These are phyloP conservation scores for Thalassiosira oceanica DNA, from an alignment of 352 stramenopile genomes.

Conservation along the genomic window DNA sequence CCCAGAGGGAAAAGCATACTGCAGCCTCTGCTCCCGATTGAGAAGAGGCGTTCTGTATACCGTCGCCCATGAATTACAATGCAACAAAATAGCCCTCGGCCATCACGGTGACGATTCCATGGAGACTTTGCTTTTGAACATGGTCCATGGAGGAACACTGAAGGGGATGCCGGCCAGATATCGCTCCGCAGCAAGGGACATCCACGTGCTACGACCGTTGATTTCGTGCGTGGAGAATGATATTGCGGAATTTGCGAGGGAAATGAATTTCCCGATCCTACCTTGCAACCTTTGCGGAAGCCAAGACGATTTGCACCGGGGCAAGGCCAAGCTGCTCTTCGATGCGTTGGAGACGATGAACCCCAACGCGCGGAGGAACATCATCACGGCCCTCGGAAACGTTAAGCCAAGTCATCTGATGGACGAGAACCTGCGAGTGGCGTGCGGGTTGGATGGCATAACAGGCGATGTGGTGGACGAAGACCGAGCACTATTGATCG, in stretches of 20 bases:
- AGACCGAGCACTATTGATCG: slow-evolving; percentile 7
- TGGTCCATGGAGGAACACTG: slow-evolving; percentile 88
- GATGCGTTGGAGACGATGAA: slow-evolving; percentile 33
- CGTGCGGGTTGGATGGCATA: slow-evolving; percentile 46
- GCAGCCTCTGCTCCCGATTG: slow-evolving; percentile 87
- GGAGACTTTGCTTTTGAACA: slow-evolving; percentile 90
- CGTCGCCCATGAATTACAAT: slow-evolving; percentile 81
- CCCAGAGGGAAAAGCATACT: slow-evolving; percentile 84
- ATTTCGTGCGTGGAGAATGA: slow-evolving; percentile 87
- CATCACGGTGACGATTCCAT: slow-evolving; percentile 90
- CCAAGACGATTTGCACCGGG: slow-evolving; percentile 50
- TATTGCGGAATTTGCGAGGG: slow-evolving; percentile 76
- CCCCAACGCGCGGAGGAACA: slow-evolving; percentile 50
- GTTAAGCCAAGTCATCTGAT: slow-evolving; percentile 51
- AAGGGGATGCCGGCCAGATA: slow-evolving; percentile 92
- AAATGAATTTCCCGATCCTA: slow-evolving; percentile 86
- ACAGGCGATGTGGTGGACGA: slow-evolving; percentile 32
- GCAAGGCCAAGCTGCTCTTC: slow-evolving; percentile 48
- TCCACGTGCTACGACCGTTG: slow-evolving; percentile 86
- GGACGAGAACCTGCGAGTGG: slow-evolving; percentile 37
- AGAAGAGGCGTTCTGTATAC: slow-evolving; percentile 88
- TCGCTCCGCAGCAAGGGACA: slow-evolving; percentile 82
- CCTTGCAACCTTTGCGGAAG: slow-evolving; percentile 59
- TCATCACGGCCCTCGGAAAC: slow-evolving; percentile 39
- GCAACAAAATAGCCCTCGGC: slow-evolving; percentile 85